Conservation (phyloP, 2,329 filamentous ascomycete genomes). For the Fusarium globosum region DNA sequence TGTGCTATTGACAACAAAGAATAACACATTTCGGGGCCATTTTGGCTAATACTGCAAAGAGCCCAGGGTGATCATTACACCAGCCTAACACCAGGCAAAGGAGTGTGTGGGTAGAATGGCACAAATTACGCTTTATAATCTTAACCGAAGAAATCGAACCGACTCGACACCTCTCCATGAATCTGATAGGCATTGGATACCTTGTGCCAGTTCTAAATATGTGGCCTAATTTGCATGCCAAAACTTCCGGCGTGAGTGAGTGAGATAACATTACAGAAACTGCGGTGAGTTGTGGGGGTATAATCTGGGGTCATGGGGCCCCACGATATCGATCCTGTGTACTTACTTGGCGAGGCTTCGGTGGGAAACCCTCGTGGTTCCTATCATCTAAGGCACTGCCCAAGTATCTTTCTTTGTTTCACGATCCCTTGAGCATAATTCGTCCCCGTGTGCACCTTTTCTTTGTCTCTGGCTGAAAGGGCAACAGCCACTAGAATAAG, state of each 20-base stretch:
- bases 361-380: not conserved
- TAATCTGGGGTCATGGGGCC: conserved; percentile 41
- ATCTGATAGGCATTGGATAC: not conserved
- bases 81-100: not conserved
- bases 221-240: not conserved
- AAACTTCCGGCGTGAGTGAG: not conserved
- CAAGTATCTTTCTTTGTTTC: not conserved
- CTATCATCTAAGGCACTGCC: not conserved
- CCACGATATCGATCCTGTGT: conserved; percentile 37
- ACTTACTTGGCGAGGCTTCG: not conserved
- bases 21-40: not conserved
- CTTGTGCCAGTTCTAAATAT: not conserved
- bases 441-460: not conserved
- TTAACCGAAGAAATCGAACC: not conserved
- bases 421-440: not conserved
- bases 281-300: conserved; percentile 40
- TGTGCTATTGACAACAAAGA: conserved; percentile 14
- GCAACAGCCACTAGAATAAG: conserved; percentile 41
- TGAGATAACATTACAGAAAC: conserved; percentile 18
- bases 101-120: not conserved
- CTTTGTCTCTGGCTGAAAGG: conserved; percentile 15
- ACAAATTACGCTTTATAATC: not conserved
- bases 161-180: not conserved
- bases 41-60: not conserved
- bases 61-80: not conserved